Percentiles rank a stretch among this genome's conserved stretches.
Evolutionary conservation across 202 grass and related monocot genomes (phyloP).

Genomic region (Setaria viridis): DNA sequence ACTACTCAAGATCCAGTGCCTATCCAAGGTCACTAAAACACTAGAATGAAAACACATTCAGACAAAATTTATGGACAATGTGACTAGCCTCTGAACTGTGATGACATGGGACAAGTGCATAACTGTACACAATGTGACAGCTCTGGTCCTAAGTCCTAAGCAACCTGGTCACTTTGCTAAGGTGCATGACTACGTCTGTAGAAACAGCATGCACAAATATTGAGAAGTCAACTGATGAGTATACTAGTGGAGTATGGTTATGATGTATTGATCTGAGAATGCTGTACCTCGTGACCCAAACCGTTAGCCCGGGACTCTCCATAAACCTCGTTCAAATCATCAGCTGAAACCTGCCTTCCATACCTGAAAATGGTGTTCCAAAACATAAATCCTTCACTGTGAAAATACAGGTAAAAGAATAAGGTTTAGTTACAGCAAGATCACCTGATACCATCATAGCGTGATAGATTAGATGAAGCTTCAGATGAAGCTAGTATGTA

Average conservation of each 20-base stretch:
- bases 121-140: neutral
- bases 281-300: conserved; percentile 85
- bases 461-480: conserved; percentile 97
- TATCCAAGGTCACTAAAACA: neutral
- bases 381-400: conserved; percentile 18
- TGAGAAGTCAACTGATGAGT: conserved; percentile 1
- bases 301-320: conserved; percentile 75
- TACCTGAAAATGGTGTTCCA: conserved; percentile 62
- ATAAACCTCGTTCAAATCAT: conserved; percentile 82
- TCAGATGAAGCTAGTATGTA: conserved; percentile 93
- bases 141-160: neutral
- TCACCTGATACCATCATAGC: conserved; percentile 98
- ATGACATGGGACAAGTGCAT: neutral
- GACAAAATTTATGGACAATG: neutral
- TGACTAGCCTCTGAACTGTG: neutral
- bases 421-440: conserved; percentile 20
- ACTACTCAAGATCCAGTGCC: neutral
- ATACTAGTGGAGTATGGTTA: neutral
- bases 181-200: neutral
- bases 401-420: neutral
- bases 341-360: conserved; percentile 67
- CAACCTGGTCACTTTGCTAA: conserved; percentile 12
- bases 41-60: neutral
- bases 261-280: neutral
- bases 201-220: neutral